phyloP scores from a whole-genome alignment of 192 early-diverging fungal genomes.

The Entomortierella lignicola region DNA sequence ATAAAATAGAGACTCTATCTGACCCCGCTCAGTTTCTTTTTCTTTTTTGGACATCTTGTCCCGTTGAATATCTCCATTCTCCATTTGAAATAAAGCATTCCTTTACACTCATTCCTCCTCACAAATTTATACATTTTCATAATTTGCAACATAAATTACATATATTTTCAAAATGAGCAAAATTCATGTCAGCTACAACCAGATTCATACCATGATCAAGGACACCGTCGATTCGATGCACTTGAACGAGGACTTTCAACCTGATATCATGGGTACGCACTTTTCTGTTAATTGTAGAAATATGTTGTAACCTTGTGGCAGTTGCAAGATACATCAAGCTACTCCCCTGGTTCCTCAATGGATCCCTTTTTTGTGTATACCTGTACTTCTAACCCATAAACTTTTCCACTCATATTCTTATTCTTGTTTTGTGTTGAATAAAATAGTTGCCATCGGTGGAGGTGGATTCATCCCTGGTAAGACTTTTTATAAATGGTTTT shows the following conservation, averaged over 20 bases:
- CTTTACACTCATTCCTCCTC: background rate
- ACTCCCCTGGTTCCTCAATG: too few species aligned
- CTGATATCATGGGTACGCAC: constrained; percentile 68
- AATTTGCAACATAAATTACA: background rate
- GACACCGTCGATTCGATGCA: constrained; percentile 66
- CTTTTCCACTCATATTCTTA: too few species aligned
- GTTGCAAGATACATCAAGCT: too few species aligned
- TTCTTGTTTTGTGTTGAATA: background rate
- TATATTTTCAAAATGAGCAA: constrained; percentile 58
- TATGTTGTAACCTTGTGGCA: too few species aligned
- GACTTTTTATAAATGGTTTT: background rate
- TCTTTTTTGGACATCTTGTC: constrained; percentile 41
- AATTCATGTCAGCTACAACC: constrained; percentile 69
- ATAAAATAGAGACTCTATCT: too few species aligned
- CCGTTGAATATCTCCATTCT: constrained; percentile 1
- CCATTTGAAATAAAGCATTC: background rate
- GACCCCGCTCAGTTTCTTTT: background rate
- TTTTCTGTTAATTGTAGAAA: too few species aligned
- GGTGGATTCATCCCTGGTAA: constrained; percentile 85
- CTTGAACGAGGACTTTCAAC: constrained; percentile 72
- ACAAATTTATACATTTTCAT: too few species aligned
- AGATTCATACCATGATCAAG: constrained; percentile 59
- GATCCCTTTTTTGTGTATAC: too few species aligned
- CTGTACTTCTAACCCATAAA: too few species aligned
- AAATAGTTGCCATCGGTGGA: constrained; percentile 79